Evolutionary conservation across 108 stramenopile species (phyloP).

Genomic region (Aureococcus anophagefferens): DNA sequence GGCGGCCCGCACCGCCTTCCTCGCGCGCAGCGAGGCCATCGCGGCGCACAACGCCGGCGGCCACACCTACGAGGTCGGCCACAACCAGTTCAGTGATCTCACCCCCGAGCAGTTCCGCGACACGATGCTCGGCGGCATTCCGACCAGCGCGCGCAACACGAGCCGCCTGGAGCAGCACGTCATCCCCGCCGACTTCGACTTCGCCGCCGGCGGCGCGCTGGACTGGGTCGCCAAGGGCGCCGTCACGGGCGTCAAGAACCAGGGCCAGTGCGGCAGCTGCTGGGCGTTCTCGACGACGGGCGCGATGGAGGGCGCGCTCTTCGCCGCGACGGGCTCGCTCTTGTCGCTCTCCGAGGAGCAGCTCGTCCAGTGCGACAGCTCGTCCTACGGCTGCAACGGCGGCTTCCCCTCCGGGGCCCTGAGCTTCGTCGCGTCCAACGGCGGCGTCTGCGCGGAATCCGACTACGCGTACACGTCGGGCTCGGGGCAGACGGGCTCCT

Average conservation of each 20-base stretch:
- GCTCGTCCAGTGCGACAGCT: constrained; percentile 45
- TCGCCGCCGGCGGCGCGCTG: constrained; percentile 39
- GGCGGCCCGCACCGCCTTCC: neutral
- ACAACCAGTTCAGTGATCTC: constrained; percentile 33
- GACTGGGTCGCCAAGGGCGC: constrained; percentile 51
- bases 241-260: constrained; percentile 50
- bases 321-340: neutral
- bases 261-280: constrained; percentile 47
- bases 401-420: constrained; percentile 45
- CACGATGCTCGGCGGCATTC: constrained; percentile 17
- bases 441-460: constrained; percentile 41
- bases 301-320: constrained; percentile 23
- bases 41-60: no score
- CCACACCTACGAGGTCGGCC: constrained; percentile 14
- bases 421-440: constrained; percentile 38
- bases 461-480: constrained; percentile 32
- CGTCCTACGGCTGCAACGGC: constrained; percentile 52
- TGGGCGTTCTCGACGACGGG: constrained; percentile 55
- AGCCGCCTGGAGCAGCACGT: neutral
- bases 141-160: neutral
- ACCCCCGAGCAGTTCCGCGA: constrained; percentile 19
- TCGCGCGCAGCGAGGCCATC: neutral
- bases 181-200: no score
- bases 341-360: constrained; percentile 35
- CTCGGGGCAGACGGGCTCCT: constrained; percentile 10